These are phyloP conservation scores for Trichophyton mentagrophytes DNA, from an alignment of 2,329 filamentous ascomycete species.

Conservation along the genomic window DNA sequence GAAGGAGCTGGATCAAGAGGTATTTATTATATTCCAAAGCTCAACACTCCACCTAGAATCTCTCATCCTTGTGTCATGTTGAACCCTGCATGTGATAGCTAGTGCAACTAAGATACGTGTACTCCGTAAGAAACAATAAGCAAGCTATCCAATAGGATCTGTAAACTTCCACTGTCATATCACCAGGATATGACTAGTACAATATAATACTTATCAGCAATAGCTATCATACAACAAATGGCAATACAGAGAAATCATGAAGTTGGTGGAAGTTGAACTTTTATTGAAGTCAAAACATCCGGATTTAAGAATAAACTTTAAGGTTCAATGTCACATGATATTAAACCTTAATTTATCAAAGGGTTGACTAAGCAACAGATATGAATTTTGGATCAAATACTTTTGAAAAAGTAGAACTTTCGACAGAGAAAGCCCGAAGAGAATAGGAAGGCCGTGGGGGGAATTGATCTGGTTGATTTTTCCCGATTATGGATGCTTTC, in stretches of 20 bases:
- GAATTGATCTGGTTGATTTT: not conserved
- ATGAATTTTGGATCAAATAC: not conserved
- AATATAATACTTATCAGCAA: not conserved
- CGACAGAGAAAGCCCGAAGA: not conserved
- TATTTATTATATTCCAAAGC: not conserved
- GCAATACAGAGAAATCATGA: not conserved
- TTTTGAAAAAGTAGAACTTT: not conserved
- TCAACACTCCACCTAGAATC: not conserved
- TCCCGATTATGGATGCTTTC: conserved; percentile 32
- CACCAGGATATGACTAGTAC: too few relatives aligned
- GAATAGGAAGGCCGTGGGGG: not conserved
- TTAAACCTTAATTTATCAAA: too few relatives aligned
- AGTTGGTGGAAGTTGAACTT: not conserved
- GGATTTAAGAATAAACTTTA: not conserved
- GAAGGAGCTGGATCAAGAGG: not conserved
- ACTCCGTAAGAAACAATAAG: not conserved
- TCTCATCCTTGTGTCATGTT: not conserved
- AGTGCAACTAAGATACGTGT: not conserved
- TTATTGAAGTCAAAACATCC: not conserved
- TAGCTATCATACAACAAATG: not conserved
- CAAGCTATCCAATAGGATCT: not conserved
- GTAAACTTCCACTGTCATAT: not conserved
- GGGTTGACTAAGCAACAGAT: too few relatives aligned
- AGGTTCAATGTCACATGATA: not conserved
- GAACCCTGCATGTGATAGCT: not conserved